phyloP scores from a whole-genome alignment of 73 alveolate genomes.

The Paramecium bursaria region DNA sequence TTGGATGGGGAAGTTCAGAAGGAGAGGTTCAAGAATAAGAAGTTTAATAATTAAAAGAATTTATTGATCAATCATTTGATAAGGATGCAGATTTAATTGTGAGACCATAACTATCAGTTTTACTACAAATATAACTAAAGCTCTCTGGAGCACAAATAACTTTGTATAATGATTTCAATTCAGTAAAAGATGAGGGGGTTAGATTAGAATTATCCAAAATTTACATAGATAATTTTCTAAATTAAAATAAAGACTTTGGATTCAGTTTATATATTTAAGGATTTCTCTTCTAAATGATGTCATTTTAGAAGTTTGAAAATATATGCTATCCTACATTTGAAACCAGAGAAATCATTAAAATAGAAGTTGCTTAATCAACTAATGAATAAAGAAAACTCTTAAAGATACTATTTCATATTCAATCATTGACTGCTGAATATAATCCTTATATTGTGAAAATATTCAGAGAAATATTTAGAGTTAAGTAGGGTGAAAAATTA shows the following conservation, averaged over 20 bases:
- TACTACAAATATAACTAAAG: not conserved
- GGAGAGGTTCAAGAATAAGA: slow-evolving; percentile 17
- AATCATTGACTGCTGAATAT: slow-evolving; percentile 5
- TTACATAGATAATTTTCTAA: not conserved
- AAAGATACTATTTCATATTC: slow-evolving; percentile 1
- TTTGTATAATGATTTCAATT: slow-evolving; percentile 21
- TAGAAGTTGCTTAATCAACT: not conserved
- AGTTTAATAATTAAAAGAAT: slow-evolving; percentile 20
- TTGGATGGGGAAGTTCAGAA: slow-evolving; percentile 1
- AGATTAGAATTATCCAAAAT: not conserved
- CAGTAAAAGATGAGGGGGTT: slow-evolving; percentile 32
- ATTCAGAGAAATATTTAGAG: slow-evolving; percentile 36
- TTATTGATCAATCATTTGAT: not conserved
- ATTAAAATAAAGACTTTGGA: slow-evolving; percentile 22
- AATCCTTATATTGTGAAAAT: slow-evolving; percentile 34
- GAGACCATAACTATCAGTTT: slow-evolving; percentile 2
- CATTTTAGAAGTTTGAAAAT: not conserved
- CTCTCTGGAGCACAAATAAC: slow-evolving; percentile 7
- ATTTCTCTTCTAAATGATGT: not conserved
- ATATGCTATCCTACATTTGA: slow-evolving; percentile 22
- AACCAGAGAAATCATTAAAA: not conserved
- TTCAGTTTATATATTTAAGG: not conserved
- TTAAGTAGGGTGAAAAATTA: slow-evolving; percentile 26
- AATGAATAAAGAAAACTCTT: not conserved
- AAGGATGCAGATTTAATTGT: not conserved